These are phyloP conservation scores for Moricandia arvensis DNA, from an alignment of 345 rosid genomes.

Conservation along the genomic window DNA sequence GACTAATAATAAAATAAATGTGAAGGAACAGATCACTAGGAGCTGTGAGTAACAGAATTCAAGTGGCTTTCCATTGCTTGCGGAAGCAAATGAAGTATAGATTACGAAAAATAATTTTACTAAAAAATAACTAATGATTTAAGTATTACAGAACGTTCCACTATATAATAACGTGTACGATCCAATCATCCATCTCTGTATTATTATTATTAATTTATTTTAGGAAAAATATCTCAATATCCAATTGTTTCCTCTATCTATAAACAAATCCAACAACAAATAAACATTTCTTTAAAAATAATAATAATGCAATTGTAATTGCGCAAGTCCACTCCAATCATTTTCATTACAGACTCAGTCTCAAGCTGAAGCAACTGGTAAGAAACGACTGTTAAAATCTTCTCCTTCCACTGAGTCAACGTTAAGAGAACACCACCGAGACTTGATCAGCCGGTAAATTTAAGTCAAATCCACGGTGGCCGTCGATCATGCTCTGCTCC, in stretches of 20 bases:
- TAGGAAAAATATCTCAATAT: not conserved
- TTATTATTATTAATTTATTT: not conserved
- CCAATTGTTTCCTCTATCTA: constrained; percentile 33
- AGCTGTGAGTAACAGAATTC: constrained; percentile 30
- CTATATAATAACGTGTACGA: constrained; percentile 32
- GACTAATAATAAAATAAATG: not conserved
- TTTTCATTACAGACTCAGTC: constrained; percentile 37
- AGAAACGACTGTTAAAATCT: constrained; percentile 26
- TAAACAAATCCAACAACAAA: constrained; percentile 37
- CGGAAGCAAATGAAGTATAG: constrained; percentile 36
- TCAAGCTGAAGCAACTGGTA: constrained; percentile 29
- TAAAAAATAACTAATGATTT: not conserved
- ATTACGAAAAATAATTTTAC: constrained; percentile 14
- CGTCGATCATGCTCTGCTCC: constrained; percentile 29
- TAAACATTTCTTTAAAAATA: constrained; percentile 20
- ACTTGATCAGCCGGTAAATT: constrained; percentile 58
- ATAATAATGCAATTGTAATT: constrained; percentile 18
- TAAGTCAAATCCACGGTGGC: constrained; percentile 59
- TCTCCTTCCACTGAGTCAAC: constrained; percentile 29
- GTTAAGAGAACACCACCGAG: constrained; percentile 17
- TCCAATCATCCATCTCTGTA: constrained; percentile 30
- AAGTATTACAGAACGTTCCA: constrained; percentile 19
- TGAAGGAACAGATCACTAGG: constrained; percentile 32
- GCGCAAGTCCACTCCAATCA: constrained; percentile 40
- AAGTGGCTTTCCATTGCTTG: constrained; percentile 42